phyloP scores from a whole-genome alignment of 2,329 filamentous ascomycete species.

The Fusarium graminum region DNA sequence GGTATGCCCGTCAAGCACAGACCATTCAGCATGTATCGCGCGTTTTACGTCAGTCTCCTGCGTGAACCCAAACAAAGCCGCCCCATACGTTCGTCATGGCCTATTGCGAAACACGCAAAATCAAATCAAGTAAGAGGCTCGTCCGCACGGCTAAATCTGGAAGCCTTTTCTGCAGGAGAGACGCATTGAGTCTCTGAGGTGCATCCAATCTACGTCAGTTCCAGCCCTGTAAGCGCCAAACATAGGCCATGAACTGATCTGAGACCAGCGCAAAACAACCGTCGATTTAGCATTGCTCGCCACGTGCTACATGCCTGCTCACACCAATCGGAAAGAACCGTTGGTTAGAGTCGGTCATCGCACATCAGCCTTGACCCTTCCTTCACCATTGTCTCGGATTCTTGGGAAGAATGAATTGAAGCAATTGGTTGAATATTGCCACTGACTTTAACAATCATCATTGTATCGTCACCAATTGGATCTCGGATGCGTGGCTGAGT shows the following conservation, averaged over 20 bases:
- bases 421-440: neutral
- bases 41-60: conserved; percentile 17
- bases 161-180: conserved; percentile 9
- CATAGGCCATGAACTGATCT: conserved; percentile 40
- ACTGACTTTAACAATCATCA: neutral
- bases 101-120: conserved; percentile 21
- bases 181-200: conserved; percentile 4
- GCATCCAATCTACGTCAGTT: conserved; percentile 22
- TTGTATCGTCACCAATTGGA: neutral
- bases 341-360: conserved; percentile 13
- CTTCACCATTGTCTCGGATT: neutral
- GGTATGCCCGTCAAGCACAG: conserved; percentile 32
- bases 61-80: neutral
- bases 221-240: conserved; percentile 26
- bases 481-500: neutral
- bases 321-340: conserved; percentile 41
- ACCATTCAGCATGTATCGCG: conserved; percentile 10
- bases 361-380: neutral
- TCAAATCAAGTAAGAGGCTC: neutral
- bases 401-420: neutral
- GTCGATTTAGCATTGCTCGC: conserved; percentile 42
- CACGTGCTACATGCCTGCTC: conserved; percentile 43
- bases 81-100: conserved; percentile 12
- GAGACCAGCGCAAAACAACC: conserved; percentile 47
- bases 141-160: conserved; percentile 19